These are phyloP conservation scores for Candida sp. DNA, from an alignment of 1,139 yeast species.

Conservation along the genomic window DNA sequence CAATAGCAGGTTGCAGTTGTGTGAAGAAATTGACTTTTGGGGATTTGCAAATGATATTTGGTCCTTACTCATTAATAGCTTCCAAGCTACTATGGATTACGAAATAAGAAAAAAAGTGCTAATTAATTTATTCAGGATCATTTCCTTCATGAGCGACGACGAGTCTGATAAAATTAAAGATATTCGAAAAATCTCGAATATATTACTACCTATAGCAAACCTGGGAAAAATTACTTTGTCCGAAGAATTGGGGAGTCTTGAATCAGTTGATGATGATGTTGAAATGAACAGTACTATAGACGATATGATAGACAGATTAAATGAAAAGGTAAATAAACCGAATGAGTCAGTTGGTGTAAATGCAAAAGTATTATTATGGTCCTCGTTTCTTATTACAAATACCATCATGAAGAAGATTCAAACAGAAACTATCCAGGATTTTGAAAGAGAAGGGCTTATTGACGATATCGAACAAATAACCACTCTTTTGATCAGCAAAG, in stretches of 20 bases:
- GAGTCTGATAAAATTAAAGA: conserved; percentile 18
- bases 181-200: conserved; percentile 35
- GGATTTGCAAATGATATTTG: conserved; percentile 50
- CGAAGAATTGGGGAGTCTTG: conserved; percentile 12
- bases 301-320: background rate
- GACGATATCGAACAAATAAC: conserved; percentile 42
- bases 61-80: conserved; percentile 64
- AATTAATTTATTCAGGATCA: conserved; percentile 53
- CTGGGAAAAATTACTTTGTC: conserved; percentile 42
- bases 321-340: background rate
- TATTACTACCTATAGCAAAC: conserved; percentile 70
- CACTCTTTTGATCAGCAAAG: conserved; percentile 10
- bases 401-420: conserved; percentile 39
- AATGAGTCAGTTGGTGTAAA: conserved; percentile 7
- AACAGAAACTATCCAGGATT: conserved; percentile 38
- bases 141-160: conserved; percentile 23
- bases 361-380: conserved; percentile 9
- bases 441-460: conserved; percentile 73
- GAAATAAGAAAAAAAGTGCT: conserved; percentile 61
- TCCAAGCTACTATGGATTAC: conserved; percentile 72
- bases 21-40: conserved; percentile 22
- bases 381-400: conserved; percentile 9
- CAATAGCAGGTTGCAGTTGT: conserved; percentile 23
- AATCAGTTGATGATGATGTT: conserved; percentile 3
- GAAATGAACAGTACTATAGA: conserved; percentile 4